A percentile compares a stretch with the other conserved stretches of the same genome.
phyloP scores from a whole-genome alignment of 83 land plant genomes.

The Thuja plicata region DNA sequence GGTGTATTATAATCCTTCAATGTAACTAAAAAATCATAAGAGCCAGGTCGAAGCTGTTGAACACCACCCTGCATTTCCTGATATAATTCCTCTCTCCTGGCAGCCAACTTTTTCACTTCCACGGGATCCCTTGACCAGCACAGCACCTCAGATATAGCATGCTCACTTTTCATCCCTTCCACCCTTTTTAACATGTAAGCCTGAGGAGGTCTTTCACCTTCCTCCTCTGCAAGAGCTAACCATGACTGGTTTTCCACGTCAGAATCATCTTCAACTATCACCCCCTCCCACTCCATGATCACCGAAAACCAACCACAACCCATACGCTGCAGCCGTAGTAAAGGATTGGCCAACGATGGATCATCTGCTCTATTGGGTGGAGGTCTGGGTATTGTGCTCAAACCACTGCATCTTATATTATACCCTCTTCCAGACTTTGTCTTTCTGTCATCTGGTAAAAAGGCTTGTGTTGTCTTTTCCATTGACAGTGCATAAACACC shows the following conservation, averaged over 20 bases:
- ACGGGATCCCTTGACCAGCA: conserved; percentile 89
- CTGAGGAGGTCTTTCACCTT: conserved; percentile 78
- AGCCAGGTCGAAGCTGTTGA: conserved; percentile 70
- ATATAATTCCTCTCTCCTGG: conserved; percentile 81
- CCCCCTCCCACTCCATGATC: conserved; percentile 94
- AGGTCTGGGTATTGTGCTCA: conserved; percentile 39
- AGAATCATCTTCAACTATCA: conserved; percentile 83
- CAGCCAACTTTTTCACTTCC: conserved; percentile 62
- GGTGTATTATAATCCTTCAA: conserved; percentile 78
- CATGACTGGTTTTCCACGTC: conserved; percentile 79
- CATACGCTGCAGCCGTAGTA: conserved; percentile 77
- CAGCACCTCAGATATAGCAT: conserved; percentile 90
- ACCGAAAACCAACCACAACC: conserved; percentile 95
- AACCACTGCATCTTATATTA: conserved; percentile 21
- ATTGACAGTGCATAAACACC: conserved; percentile 35
- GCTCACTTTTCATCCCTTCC: conserved; percentile 97
- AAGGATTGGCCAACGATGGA: conserved; percentile 65
- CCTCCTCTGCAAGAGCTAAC: conserved; percentile 80
- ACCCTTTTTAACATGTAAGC: conserved; percentile 68
- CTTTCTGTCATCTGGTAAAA: conserved; percentile 26
- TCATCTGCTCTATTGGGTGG: conserved; percentile 83
- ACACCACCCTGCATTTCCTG: conserved; percentile 73
- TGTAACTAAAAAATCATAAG: conserved; percentile 69
- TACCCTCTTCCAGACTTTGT: conserved; percentile 20
- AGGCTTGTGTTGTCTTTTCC: conserved; percentile 53